Percentiles rank a stretch among this genome's conserved stretches.
These are phyloP conservation scores for Amphichorda felina DNA, from an alignment of 2,329 filamentous ascomycete species.

Conservation along the genomic window DNA sequence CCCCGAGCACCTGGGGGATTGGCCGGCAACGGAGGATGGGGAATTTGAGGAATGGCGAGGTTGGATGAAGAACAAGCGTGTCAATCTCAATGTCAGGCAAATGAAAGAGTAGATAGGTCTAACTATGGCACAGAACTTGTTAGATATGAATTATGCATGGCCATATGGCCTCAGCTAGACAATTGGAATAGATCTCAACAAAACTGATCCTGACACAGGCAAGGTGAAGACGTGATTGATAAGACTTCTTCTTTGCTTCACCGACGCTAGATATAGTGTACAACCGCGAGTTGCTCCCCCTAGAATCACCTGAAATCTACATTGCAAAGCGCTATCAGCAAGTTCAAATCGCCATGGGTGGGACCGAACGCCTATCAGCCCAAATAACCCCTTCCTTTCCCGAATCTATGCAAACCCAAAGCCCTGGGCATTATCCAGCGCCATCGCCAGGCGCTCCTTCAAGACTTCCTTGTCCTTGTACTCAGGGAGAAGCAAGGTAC, in stretches of 20 bases:
- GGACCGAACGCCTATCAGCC: too few species aligned
- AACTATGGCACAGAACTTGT: background rate
- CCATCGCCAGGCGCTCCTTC: conserved; percentile 65
- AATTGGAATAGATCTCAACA: background rate
- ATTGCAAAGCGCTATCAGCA: too few species aligned
- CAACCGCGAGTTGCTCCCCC: too few species aligned
- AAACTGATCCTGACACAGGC: too few species aligned
- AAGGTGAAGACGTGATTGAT: too few species aligned
- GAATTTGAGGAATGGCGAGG: conserved; percentile 60
- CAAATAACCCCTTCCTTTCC: too few species aligned
- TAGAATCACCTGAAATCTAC: too few species aligned
- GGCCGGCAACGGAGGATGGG: conserved; percentile 48
- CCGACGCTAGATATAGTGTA: too few species aligned
- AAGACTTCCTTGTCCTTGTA: conserved; percentile 63
- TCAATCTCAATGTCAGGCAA: conserved; percentile 89
- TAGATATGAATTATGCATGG: background rate
- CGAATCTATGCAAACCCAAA: conserved; percentile 64
- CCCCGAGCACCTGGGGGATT: conserved; percentile 59
- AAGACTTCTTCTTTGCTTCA: too few species aligned
- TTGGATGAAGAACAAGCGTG: conserved; percentile 80
- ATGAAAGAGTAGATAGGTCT: conserved; percentile 45
- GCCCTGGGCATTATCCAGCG: conserved; percentile 76
- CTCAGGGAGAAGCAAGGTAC: conserved; percentile 73
- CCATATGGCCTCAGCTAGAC: too few species aligned
- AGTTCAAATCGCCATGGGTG: too few species aligned